A percentile compares a stretch with the other conserved stretches of the same genome.
Evolutionary conservation across 768 basidiomycete genomes (phyloP).

Genomic region (Hygrophorus pudorinus): DNA sequence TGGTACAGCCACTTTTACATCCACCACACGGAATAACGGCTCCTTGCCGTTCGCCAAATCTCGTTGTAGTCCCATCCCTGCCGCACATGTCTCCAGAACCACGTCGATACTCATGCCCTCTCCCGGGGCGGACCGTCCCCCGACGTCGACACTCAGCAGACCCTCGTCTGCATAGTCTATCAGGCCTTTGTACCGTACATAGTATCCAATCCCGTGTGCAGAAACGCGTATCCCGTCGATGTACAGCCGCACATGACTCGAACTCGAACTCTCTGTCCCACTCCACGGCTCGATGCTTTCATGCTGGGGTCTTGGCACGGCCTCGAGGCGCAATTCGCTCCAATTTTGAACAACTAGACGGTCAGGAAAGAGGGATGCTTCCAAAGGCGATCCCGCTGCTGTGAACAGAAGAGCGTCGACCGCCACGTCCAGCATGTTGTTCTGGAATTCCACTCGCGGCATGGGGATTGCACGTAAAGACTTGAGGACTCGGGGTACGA

Average conservation of each 20-base stretch:
- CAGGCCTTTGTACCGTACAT: constrained; percentile 22
- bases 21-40: constrained; percentile 22
- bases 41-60: constrained; percentile 5
- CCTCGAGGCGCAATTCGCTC: constrained; percentile 26
- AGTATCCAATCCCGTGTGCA: constrained; percentile 27
- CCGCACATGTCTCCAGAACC: constrained; percentile 20
- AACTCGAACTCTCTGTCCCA: constrained; percentile 11
- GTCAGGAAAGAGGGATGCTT: not conserved
- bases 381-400: constrained; percentile 16
- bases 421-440: constrained; percentile 20
- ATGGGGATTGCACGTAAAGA: constrained; percentile 19
- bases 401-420: constrained; percentile 23
- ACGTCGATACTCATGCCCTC: constrained; percentile 21
- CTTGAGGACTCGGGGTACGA: constrained; percentile 21
- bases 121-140: constrained; percentile 8
- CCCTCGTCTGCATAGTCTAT: constrained; percentile 29
- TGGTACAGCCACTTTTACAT: constrained; percentile 19
- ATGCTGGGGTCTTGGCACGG: constrained; percentile 13
- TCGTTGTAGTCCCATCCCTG: constrained; percentile 3
- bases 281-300: not conserved
- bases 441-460: constrained; percentile 29
- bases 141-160: constrained; percentile 25
- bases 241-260: constrained; percentile 18
- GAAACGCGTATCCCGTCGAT: constrained; percentile 26
- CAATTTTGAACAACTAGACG: constrained; percentile 22